phyloP scores from a whole-genome alignment of 805 yeast genomes.

The Ogataea henricii region DNA sequence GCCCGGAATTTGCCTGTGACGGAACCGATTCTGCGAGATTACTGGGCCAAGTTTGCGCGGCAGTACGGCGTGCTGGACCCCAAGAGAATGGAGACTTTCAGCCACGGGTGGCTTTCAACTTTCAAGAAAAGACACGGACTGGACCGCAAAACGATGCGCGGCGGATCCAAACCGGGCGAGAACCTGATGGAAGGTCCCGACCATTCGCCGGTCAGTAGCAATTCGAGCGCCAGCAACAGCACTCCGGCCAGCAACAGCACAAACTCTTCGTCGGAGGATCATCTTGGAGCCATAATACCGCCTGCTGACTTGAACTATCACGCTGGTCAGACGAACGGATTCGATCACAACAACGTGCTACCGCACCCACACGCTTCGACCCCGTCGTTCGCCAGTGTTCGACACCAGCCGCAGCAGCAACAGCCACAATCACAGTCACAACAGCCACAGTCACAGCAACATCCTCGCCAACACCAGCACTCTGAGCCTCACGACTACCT shows the following conservation, averaged over 20 bases:
- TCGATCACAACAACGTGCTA: constrained; percentile 5
- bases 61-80: constrained; percentile 62
- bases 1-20: constrained; percentile 48
- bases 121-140: constrained; percentile 58
- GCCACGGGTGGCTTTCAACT: constrained; percentile 65
- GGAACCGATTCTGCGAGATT: constrained; percentile 56
- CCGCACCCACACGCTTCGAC: constrained; percentile 4
- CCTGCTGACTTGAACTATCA: constrained; percentile 18
- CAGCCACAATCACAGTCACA: constrained; percentile 5
- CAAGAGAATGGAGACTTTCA: constrained; percentile 52
- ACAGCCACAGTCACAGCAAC: constrained; percentile 8
- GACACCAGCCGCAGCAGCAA: background rate
- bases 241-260: constrained; percentile 2
- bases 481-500: constrained; percentile 19
- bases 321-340: constrained; percentile 7
- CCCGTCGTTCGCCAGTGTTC: background rate
- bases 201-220: background rate
- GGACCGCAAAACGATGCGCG: constrained; percentile 17
- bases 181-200: background rate
- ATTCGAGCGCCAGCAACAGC: background rate
- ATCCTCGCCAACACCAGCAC: constrained; percentile 11
- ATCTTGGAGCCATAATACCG: constrained; percentile 16
- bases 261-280: constrained; percentile 4
- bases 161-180: constrained; percentile 2
- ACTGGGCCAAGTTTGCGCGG: constrained; percentile 58